phyloP scores from a whole-genome alignment of 768 basidiomycete genomes.

The Mrakia blollopis region DNA sequence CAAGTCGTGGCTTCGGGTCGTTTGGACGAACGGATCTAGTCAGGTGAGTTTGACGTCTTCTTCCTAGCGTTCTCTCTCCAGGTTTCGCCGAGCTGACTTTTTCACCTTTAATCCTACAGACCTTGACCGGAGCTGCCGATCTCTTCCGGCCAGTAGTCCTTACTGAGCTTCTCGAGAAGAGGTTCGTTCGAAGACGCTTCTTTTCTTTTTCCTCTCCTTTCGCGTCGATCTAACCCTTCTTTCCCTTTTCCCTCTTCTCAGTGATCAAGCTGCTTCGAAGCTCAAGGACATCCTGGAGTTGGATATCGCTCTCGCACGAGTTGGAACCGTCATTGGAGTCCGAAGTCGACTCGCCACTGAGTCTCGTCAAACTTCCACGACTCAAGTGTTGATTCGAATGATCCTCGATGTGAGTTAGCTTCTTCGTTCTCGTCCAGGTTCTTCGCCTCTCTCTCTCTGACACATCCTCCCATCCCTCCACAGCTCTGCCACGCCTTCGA shows the following conservation, averaged over 20 bases:
- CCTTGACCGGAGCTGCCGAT: slow-evolving; percentile 37
- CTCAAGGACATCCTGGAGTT: slow-evolving; percentile 28
- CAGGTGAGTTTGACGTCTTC: background rate
- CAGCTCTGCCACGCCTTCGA: slow-evolving; percentile 33
- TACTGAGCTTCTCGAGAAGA: slow-evolving; percentile 36
- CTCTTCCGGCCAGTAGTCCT: slow-evolving; percentile 39
- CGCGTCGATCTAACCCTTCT: background rate
- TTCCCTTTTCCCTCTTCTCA: background rate
- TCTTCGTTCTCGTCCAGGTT: background rate
- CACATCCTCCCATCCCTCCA: too few species aligned
- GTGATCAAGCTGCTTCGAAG: slow-evolving; percentile 18
- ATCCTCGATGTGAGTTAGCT: slow-evolving; percentile 41
- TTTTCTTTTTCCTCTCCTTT: background rate
- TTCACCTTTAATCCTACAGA: slow-evolving; percentile 1
- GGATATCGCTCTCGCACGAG: slow-evolving; percentile 21
- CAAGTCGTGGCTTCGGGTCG: slow-evolving; percentile 18
- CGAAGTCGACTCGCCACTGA: slow-evolving; percentile 11
- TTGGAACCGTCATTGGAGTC: slow-evolving; percentile 21
- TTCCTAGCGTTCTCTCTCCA: background rate
- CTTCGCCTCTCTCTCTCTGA: background rate
- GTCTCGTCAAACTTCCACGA: slow-evolving; percentile 16
- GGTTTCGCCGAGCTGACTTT: background rate
- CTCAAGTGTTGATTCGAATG: slow-evolving; percentile 48
- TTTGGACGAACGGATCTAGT: slow-evolving; percentile 11
- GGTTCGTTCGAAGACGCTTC: slow-evolving; percentile 33